These are phyloP conservation scores for Microthyrium microscopicum DNA, from an alignment of 2,329 filamentous ascomycete genomes.

Conservation along the genomic window DNA sequence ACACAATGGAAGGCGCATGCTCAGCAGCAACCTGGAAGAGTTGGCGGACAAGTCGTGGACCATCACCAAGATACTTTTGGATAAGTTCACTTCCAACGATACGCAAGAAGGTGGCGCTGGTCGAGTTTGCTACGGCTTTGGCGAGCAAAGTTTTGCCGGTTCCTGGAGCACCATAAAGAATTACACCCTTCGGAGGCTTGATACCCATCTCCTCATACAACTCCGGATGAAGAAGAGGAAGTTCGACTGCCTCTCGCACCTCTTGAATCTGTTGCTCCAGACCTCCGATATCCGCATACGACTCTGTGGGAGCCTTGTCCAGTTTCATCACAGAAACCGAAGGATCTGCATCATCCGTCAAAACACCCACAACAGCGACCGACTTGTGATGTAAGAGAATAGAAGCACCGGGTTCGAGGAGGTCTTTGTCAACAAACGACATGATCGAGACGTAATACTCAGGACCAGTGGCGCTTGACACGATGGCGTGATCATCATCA, in stretches of 20 bases:
- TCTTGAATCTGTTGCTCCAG: constrained; percentile 92
- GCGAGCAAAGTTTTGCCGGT: constrained; percentile 93
- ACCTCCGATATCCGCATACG: constrained; percentile 96
- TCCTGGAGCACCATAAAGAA: constrained; percentile 90
- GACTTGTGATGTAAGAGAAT: constrained; percentile 95
- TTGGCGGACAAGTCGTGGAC: constrained; percentile 83
- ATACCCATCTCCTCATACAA: constrained; percentile 99
- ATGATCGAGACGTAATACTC: constrained; percentile 99
- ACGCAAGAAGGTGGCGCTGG: constrained; percentile 93
- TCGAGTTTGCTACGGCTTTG: constrained; percentile 96
- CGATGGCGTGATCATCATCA: constrained; percentile 96
- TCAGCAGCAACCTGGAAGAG: constrained; percentile 93
- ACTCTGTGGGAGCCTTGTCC: constrained; percentile 95
- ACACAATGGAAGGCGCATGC: constrained; percentile 91
- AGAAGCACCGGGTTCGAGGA: constrained; percentile 88
- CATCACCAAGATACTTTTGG: constrained; percentile 96
- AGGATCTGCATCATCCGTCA: constrained; percentile 92
- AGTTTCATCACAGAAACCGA: constrained; percentile 98
- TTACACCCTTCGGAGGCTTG: constrained; percentile 98
- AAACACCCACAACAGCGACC: constrained; percentile 89
- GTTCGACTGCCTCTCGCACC: constrained; percentile 89
- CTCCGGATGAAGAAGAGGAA: constrained; percentile 88
- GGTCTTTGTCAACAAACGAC: constrained; percentile 98
- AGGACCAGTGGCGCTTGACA: constrained; percentile 89
- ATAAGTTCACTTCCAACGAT: constrained; percentile 96